Conservation (phyloP, 1,139 yeast species). For the Ashbya aceris region DNA sequence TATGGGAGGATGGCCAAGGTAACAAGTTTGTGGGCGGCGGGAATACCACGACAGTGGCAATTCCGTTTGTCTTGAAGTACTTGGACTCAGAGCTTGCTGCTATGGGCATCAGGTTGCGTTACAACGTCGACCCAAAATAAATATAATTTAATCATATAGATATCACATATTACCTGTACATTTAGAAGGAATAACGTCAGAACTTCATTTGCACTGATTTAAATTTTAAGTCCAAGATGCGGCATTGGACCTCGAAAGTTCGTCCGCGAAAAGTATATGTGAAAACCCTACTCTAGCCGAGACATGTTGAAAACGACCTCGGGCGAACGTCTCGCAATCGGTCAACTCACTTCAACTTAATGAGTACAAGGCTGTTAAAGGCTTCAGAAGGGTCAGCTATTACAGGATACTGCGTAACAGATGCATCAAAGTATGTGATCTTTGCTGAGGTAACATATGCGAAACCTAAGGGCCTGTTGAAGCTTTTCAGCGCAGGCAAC, state of each 20-base stretch:
- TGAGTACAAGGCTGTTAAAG: background rate
- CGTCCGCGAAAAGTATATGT: no score
- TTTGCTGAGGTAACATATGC: background rate
- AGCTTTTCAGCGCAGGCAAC: background rate
- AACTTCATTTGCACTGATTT: no score
- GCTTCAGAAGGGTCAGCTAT: conserved; percentile 1
- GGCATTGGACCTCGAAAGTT: no score
- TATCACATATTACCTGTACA: no score
- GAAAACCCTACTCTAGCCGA: no score
- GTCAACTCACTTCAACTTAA: background rate
- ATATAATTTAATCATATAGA: no score
- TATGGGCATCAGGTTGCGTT: conserved; percentile 92
- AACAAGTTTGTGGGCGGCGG: conserved; percentile 85
- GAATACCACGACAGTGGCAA: conserved; percentile 85
- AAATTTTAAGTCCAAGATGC: no score
- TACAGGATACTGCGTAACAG: conserved; percentile 2
- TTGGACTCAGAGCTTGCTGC: conserved; percentile 93
- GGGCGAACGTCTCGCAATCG: no score
- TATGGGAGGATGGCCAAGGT: conserved; percentile 98
- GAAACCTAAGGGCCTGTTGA: background rate
- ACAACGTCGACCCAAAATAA: conserved; percentile 61
- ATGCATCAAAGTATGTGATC: conserved; percentile 3
- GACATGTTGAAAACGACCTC: no score
- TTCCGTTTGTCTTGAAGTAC: conserved; percentile 93
- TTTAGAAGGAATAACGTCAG: no score